phyloP scores from a whole-genome alignment of 73 alveolate species.

The Uronychia setigera region DNA sequence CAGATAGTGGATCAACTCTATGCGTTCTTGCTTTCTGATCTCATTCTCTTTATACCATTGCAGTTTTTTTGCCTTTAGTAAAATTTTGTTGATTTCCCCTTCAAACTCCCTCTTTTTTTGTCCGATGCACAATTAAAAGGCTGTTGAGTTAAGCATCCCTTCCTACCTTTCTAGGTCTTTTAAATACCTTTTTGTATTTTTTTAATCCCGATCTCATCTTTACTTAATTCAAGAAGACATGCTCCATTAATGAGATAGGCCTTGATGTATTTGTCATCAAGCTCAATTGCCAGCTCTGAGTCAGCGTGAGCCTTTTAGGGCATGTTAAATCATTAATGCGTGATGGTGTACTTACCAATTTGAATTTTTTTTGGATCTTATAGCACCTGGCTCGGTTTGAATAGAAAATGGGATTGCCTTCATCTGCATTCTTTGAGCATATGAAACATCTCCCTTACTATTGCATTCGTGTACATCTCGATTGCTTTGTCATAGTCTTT shows the following conservation, averaged over 20 bases:
- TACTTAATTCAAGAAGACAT: slow-evolving; percentile 54
- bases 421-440: slow-evolving; percentile 28
- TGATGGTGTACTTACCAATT: slow-evolving; percentile 17
- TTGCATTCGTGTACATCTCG: slow-evolving; percentile 46
- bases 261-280: slow-evolving; percentile 47
- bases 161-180: slow-evolving; percentile 9
- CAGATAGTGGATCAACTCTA: background rate
- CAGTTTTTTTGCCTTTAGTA: slow-evolving; percentile 58
- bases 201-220: slow-evolving; percentile 11
- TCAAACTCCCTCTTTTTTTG: slow-evolving; percentile 56
- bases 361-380: slow-evolving; percentile 26
- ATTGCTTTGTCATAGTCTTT: slow-evolving; percentile 41
- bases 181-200: slow-evolving; percentile 52
- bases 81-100: slow-evolving; percentile 29
- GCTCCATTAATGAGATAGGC: slow-evolving; percentile 55
- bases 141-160: slow-evolving; percentile 26
- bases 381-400: slow-evolving; percentile 62
- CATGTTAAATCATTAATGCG: too few species aligned
- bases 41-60: slow-evolving; percentile 53
- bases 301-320: slow-evolving; percentile 4
- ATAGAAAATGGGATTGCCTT: slow-evolving; percentile 42
- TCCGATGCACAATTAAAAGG: slow-evolving; percentile 54
- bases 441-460: slow-evolving; percentile 19
- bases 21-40: slow-evolving; percentile 18
- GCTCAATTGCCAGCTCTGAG: slow-evolving; percentile 33